A percentile compares a stretch with the other conserved stretches of the same genome.
These are phyloP conservation scores for Boletus semigastroideus DNA, from an alignment of 1,284 basidiomycete species.

Conservation along the genomic window DNA sequence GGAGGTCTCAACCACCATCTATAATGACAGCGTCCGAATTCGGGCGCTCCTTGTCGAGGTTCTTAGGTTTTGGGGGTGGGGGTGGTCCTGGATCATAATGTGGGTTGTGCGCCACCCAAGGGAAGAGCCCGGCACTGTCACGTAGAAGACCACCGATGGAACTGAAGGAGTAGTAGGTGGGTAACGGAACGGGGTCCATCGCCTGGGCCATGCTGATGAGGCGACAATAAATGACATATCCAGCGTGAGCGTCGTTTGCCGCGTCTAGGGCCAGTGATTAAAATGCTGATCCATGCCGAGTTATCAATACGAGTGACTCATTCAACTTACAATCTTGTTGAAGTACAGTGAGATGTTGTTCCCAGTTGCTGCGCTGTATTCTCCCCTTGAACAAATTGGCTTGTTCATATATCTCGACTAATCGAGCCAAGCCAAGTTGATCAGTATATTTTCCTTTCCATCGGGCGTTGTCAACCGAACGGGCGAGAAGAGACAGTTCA, in stretches of 20 bases:
- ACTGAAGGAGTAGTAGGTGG: constrained; percentile 58
- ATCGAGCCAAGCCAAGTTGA: constrained; percentile 58
- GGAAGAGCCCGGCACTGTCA: constrained; percentile 33
- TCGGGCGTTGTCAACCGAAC: constrained; percentile 60
- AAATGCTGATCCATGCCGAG: not conserved
- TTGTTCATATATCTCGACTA: constrained; percentile 58
- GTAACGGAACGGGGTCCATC: constrained; percentile 41
- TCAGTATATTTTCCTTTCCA: constrained; percentile 66
- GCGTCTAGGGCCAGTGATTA: constrained; percentile 50
- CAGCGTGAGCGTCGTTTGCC: constrained; percentile 67
- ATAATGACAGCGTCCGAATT: not conserved
- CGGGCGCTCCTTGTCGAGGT: constrained; percentile 13
- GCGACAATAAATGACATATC: constrained; percentile 47
- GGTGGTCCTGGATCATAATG: constrained; percentile 68
- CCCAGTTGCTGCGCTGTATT: constrained; percentile 69
- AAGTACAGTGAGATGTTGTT: constrained; percentile 39
- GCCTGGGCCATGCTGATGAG: constrained; percentile 41
- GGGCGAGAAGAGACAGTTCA: constrained; percentile 66
- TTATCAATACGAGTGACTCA: not conserved
- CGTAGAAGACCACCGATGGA: constrained; percentile 44
- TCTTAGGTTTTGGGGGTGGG: constrained; percentile 42
- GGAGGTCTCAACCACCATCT: not conserved
- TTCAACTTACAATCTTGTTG: constrained; percentile 59
- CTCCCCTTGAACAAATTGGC: constrained; percentile 54
- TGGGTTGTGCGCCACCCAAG: constrained; percentile 61